Evolutionary conservation across 352 stramenopile genomes (phyloP).

Genomic region (Phytophthora palmivora): DNA sequence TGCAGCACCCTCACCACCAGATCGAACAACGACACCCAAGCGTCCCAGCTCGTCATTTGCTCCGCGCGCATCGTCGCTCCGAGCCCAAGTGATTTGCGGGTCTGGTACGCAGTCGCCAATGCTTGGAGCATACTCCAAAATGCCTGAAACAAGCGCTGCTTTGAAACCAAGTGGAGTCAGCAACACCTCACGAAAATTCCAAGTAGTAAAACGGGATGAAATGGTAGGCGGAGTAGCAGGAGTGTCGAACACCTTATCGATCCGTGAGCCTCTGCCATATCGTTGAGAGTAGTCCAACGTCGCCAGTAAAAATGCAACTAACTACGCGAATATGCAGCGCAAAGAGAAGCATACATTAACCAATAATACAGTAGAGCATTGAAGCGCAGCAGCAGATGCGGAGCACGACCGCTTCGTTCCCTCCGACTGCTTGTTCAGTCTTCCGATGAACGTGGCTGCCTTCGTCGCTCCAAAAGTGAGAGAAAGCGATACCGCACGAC

Average conservation of each 20-base stretch:
- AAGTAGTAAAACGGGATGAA: constrained; percentile 53
- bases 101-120: neutral
- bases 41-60: constrained; percentile 60
- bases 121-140: constrained; percentile 7
- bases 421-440: constrained; percentile 27
- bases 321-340: constrained; percentile 33
- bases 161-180: constrained; percentile 28
- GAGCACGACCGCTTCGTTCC: constrained; percentile 25
- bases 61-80: constrained; percentile 35
- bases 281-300: constrained; percentile 37
- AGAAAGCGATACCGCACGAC: constrained; percentile 33
- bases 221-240: constrained; percentile 50
- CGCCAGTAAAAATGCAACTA: constrained; percentile 8
- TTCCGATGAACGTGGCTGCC: constrained; percentile 20
- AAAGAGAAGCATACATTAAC: constrained; percentile 45
- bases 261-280: constrained; percentile 61
- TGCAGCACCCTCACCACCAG: constrained; percentile 9
- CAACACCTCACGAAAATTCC: constrained; percentile 44
- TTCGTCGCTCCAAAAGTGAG: constrained; percentile 25
- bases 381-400: constrained; percentile 27
- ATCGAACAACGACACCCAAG: constrained; percentile 18
- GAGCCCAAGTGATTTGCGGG: constrained; percentile 8
- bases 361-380: constrained; percentile 43
- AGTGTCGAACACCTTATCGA: constrained; percentile 47
- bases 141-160: constrained; percentile 1